Evolutionary conservation across 805 yeast genomes (phyloP).

Genomic region (Cyberlindnera petersonii): DNA sequence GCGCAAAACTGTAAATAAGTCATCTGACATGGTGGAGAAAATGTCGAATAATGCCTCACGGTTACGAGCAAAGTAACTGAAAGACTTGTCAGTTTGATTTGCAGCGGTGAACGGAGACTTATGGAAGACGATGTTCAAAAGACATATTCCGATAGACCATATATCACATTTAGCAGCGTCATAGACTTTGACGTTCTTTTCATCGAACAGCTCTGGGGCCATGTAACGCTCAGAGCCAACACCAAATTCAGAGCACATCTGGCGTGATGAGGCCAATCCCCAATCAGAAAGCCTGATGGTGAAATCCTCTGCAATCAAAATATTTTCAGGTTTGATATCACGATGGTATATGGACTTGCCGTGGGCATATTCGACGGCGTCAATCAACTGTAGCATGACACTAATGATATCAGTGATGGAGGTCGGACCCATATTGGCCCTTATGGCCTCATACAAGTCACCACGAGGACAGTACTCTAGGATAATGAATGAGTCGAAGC

Average conservation of each 20-base stretch:
- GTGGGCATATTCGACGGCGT: constrained; percentile 78
- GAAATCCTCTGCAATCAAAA: constrained; percentile 52
- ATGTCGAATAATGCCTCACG: constrained; percentile 90
- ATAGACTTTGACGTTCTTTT: constrained; percentile 49
- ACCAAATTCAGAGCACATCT: constrained; percentile 66
- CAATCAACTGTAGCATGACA: constrained; percentile 60
- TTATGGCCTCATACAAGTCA: constrained; percentile 79
- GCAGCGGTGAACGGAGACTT: constrained; percentile 86
- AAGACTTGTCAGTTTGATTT: constrained; percentile 72
- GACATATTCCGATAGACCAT: constrained; percentile 86
- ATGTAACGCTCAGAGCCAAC: constrained; percentile 88
- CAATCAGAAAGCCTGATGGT: constrained; percentile 66
- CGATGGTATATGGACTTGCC: constrained; percentile 68
- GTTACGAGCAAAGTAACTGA: constrained; percentile 79
- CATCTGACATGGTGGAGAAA: constrained; percentile 83
- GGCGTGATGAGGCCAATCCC: constrained; percentile 60
- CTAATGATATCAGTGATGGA: constrained; percentile 41
- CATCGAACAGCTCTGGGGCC: constrained; percentile 90
- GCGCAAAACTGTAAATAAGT: constrained; percentile 79
- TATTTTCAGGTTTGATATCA: constrained; percentile 79
- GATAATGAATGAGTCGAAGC: constrained; percentile 64
- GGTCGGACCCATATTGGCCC: constrained; percentile 54
- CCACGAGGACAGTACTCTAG: constrained; percentile 87
- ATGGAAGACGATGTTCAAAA: constrained; percentile 81
- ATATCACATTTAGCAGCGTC: constrained; percentile 80